Evolutionary conservation across 2,329 filamentous ascomycete species (phyloP).

Genomic region (Fusarium poae): DNA sequence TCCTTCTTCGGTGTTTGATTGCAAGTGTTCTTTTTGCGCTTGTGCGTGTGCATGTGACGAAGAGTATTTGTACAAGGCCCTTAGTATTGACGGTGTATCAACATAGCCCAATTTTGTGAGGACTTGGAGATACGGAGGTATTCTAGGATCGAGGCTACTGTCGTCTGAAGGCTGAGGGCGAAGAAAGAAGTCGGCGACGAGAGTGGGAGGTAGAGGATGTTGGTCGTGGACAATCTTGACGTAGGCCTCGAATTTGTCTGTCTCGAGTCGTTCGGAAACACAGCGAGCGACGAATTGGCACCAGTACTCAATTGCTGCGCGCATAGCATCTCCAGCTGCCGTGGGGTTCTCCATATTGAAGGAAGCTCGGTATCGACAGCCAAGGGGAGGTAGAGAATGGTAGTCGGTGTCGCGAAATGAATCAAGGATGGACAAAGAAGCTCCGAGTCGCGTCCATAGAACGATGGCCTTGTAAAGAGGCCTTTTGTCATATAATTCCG

Average conservation of each 20-base stretch:
- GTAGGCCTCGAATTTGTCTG: slow-evolving; percentile 66
- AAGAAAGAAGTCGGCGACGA: slow-evolving; percentile 70
- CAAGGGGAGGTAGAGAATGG: neutral
- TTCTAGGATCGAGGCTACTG: slow-evolving; percentile 69
- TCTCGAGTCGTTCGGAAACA: slow-evolving; percentile 64
- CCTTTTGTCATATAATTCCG: neutral
- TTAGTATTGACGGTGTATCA: slow-evolving; percentile 67
- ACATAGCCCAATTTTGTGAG: slow-evolving; percentile 66
- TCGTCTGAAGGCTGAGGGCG: slow-evolving; percentile 63
- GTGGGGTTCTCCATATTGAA: slow-evolving; percentile 48
- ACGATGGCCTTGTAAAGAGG: too few species aligned
- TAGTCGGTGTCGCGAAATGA: slow-evolving; percentile 12
- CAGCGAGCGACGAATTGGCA: slow-evolving; percentile 64
- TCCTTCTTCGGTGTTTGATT: slow-evolving; percentile 1
- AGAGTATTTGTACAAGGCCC: slow-evolving; percentile 68
- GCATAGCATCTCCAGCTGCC: slow-evolving; percentile 44
- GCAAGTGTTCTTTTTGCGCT: slow-evolving; percentile 32
- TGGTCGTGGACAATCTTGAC: slow-evolving; percentile 63
- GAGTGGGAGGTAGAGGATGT: slow-evolving; percentile 64
- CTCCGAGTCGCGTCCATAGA: slow-evolving; percentile 22
- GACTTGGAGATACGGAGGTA: slow-evolving; percentile 70
- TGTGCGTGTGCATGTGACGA: slow-evolving; percentile 59
- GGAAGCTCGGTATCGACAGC: slow-evolving; percentile 5
- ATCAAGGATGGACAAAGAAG: slow-evolving; percentile 22
- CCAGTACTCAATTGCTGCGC: slow-evolving; percentile 60